A percentile compares a stretch with the other conserved stretches of the same genome.
These are phyloP conservation scores for Saprolegnia parasitica DNA, from an alignment of 352 stramenopile genomes.

Conservation along the genomic window DNA sequence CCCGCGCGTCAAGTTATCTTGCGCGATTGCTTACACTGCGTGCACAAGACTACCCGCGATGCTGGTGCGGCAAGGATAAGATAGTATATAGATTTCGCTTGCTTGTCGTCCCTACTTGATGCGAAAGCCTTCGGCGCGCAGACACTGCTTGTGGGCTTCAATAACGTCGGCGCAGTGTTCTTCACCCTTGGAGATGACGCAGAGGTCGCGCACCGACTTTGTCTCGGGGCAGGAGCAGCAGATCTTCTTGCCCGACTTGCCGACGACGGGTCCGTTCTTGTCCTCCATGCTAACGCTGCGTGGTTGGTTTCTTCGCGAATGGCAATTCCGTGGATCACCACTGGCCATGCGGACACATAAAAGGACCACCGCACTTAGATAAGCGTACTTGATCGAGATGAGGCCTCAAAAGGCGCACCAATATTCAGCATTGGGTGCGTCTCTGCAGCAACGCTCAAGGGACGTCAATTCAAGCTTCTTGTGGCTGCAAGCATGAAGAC, in stretches of 20 bases:
- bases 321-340: conserved; percentile 10
- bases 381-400: background rate
- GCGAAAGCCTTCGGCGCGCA: conserved; percentile 95
- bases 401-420: background rate
- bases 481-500: conserved; percentile 8
- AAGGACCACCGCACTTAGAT: conserved; percentile 11
- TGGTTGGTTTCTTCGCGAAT: conserved; percentile 4
- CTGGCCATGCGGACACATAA: background rate
- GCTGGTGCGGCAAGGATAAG: too few relatives aligned
- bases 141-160: conserved; percentile 95
- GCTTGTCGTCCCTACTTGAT: conserved; percentile 65
- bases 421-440: background rate
- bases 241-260: conserved; percentile 97
- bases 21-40: too few relatives aligned
- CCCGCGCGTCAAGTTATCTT: too few relatives aligned
- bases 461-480: conserved; percentile 11
- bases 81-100: background rate
- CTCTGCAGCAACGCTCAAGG: conserved; percentile 1
- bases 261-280: conserved; percentile 46
- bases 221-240: conserved; percentile 98
- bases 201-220: conserved; percentile 91
- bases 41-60: too few relatives aligned
- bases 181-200: conserved; percentile 88
- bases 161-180: conserved; percentile 94
- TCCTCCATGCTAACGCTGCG: conserved; percentile 1